Percentiles rank a stretch among this genome's conserved stretches.
These are phyloP conservation scores for Globisporangium heterothallicum DNA, from an alignment of 352 stramenopile genomes.

Conservation along the genomic window DNA sequence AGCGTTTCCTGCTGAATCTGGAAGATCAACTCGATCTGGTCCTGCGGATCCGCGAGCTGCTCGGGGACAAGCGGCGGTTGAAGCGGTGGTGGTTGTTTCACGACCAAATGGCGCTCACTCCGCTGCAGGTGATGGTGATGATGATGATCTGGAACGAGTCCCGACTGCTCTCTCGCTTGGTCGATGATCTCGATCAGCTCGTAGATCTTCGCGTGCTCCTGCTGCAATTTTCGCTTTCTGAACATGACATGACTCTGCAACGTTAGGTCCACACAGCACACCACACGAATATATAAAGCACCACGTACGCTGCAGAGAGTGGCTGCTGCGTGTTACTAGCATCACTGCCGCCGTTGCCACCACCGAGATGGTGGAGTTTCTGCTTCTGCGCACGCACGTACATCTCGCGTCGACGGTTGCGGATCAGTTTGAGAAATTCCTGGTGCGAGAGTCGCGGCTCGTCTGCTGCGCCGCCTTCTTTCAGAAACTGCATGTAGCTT, in stretches of 20 bases:
- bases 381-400: conserved; percentile 28
- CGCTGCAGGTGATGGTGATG: conserved; percentile 12
- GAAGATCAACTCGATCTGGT: conserved; percentile 49
- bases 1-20: conserved; percentile 51
- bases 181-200: conserved; percentile 65
- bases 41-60: conserved; percentile 19
- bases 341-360: background rate
- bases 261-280: background rate
- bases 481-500: conserved; percentile 49
- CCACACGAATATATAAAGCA: background rate
- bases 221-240: conserved; percentile 41
- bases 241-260: background rate
- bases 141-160: conserved; percentile 18
- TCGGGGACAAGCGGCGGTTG: background rate
- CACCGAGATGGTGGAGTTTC: background rate
- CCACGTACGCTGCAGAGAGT: conserved; percentile 24
- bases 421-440: conserved; percentile 69
- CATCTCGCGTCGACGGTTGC: conserved; percentile 61
- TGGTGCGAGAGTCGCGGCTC: conserved; percentile 41
- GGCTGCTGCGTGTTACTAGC: background rate
- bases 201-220: conserved; percentile 53
- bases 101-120: background rate
- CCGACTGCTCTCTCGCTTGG: conserved; percentile 27
- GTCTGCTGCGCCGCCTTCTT: conserved; percentile 36
- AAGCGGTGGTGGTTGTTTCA: conserved; percentile 1